Percentiles rank a stretch among this genome's conserved stretches.
phyloP scores from a whole-genome alignment of 441 rosid genomes.

The Manihot esculenta region DNA sequence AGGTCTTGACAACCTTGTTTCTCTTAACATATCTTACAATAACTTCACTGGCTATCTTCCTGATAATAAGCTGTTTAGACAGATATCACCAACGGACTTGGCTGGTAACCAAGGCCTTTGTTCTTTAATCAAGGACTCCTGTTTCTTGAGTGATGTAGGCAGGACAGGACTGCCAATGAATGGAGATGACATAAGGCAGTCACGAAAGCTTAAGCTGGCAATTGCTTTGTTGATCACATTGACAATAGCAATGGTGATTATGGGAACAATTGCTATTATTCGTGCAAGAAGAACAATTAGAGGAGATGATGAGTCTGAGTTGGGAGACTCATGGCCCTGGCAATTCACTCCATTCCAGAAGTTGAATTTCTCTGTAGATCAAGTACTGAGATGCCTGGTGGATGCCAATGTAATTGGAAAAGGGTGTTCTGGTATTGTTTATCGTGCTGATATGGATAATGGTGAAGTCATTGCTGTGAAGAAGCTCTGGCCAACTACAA shows the following conservation, averaged over 20 bases:
- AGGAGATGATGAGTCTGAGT: conserved; percentile 69
- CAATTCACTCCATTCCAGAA: conserved; percentile 97
- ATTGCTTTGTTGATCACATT: conserved; percentile 62
- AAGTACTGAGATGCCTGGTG: conserved; percentile 68
- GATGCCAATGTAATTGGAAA: conserved; percentile 88
- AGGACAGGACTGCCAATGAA: conserved; percentile 31
- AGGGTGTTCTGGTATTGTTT: conserved; percentile 92
- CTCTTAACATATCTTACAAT: conserved; percentile 80
- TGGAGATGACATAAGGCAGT: conserved; percentile 33
- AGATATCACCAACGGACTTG: conserved; percentile 51
- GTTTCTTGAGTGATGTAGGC: conserved; percentile 49
- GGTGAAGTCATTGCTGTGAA: conserved; percentile 93
- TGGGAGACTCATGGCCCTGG: conserved; percentile 88
- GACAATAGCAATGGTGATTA: conserved; percentile 62
- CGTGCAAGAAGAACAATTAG: conserved; percentile 46
- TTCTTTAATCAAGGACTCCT: conserved; percentile 59
- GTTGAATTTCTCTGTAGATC: conserved; percentile 83
- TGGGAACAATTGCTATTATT: conserved; percentile 69
- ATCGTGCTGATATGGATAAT: conserved; percentile 81
- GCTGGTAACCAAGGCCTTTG: conserved; percentile 72
- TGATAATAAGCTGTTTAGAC: conserved; percentile 79
- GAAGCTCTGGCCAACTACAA: conserved; percentile 84
- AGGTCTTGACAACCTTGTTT: conserved; percentile 71
- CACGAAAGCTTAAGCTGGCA: conserved; percentile 65
- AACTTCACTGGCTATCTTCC: conserved; percentile 90